These are phyloP conservation scores for Gossypium stocksii DNA, from an alignment of 345 rosid species.

Conservation along the genomic window DNA sequence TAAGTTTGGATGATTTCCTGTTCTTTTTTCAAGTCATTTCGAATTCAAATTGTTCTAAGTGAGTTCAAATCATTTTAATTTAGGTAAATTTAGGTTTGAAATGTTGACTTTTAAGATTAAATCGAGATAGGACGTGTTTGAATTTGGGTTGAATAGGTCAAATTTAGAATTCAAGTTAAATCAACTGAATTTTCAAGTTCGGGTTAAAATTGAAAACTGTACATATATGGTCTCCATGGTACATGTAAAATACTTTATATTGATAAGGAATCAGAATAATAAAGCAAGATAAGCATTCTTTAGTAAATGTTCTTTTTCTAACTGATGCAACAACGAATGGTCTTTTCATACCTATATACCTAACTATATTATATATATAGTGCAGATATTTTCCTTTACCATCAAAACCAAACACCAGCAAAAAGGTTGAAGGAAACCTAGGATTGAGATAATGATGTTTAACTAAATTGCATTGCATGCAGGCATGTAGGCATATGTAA, in stretches of 20 bases:
- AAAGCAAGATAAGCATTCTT: background rate
- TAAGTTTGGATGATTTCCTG: too few relatives aligned
- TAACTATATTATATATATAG: background rate
- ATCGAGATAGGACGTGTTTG: too few relatives aligned
- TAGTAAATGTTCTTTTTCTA: background rate
- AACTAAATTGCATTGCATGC: background rate
- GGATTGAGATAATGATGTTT: background rate
- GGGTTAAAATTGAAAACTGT: too few relatives aligned
- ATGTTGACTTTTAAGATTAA: too few relatives aligned
- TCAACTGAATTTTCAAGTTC: too few relatives aligned
- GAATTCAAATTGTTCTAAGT: too few relatives aligned
- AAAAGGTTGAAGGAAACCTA: background rate
- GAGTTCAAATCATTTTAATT: too few relatives aligned
- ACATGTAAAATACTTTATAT: background rate
- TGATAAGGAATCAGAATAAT: constrained; percentile 5
- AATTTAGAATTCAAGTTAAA: too few relatives aligned
- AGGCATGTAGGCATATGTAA: background rate
- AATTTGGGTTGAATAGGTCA: too few relatives aligned
- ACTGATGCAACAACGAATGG: background rate
- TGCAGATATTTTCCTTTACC: background rate
- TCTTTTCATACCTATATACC: background rate
- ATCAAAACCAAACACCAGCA: background rate
- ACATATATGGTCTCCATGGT: background rate
- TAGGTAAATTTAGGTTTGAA: too few relatives aligned
- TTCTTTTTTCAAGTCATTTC: too few relatives aligned